Evolutionary conservation across 352 stramenopile species (phyloP).

Genomic region (Elongisporangium prolatum): DNA sequence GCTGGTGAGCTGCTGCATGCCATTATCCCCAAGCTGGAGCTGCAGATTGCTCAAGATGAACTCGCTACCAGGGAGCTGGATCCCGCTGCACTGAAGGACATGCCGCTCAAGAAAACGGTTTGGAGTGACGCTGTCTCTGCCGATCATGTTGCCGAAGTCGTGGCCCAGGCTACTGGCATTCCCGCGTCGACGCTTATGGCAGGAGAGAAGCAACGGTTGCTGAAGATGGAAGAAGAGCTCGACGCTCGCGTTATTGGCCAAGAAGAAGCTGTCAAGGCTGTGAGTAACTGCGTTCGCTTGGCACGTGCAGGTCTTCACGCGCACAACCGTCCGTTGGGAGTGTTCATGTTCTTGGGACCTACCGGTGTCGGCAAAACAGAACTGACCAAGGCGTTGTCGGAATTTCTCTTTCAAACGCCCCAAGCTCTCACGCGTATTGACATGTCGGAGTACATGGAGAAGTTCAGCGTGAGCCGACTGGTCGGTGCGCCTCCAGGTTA

Average conservation of each 20-base stretch:
- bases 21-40: slow-evolving; percentile 71
- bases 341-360: slow-evolving; percentile 94
- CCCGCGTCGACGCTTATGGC: slow-evolving; percentile 92
- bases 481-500: slow-evolving; percentile 92
- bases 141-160: slow-evolving; percentile 92
- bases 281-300: slow-evolving; percentile 89
- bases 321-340: slow-evolving; percentile 93
- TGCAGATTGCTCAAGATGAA: slow-evolving; percentile 59
- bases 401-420: slow-evolving; percentile 96
- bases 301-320: slow-evolving; percentile 93
- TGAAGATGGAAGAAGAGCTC: slow-evolving; percentile 93
- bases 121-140: slow-evolving; percentile 60
- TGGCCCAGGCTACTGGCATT: slow-evolving; percentile 92
- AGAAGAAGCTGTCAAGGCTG: slow-evolving; percentile 85
- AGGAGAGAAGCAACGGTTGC: slow-evolving; percentile 93
- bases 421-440: slow-evolving; percentile 94
- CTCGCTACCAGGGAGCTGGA: neutral
- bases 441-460: slow-evolving; percentile 98
- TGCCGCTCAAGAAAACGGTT: slow-evolving; percentile 34
- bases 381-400: slow-evolving; percentile 92
- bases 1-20: slow-evolving; percentile 80
- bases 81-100: slow-evolving; percentile 14
- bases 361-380: slow-evolving; percentile 96
- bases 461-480: slow-evolving; percentile 91
- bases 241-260: slow-evolving; percentile 90